Percentiles rank a stretch among this genome's conserved stretches.
phyloP scores from a whole-genome alignment of 1,139 yeast species.

The Pichia sp. region DNA sequence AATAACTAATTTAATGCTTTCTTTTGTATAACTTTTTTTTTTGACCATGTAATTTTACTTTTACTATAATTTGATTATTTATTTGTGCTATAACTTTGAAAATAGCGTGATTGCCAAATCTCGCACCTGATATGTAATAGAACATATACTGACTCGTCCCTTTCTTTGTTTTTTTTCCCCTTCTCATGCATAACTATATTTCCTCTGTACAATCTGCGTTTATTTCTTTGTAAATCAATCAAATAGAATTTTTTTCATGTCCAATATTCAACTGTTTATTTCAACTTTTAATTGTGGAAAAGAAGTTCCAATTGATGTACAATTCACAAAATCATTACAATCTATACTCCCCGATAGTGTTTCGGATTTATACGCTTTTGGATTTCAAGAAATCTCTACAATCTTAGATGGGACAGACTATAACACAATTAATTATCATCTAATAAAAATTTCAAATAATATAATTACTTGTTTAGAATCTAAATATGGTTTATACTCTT shows the following conservation, averaged over 20 bases:
- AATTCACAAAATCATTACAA: constrained; percentile 19
- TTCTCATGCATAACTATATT: too few relatives aligned
- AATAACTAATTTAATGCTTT: too few relatives aligned
- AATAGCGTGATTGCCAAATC: too few relatives aligned
- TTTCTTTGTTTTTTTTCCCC: too few relatives aligned
- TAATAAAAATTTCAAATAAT: constrained; percentile 38
- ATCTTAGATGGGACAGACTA: constrained; percentile 57
- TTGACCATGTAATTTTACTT: too few relatives aligned
- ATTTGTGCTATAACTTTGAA: too few relatives aligned
- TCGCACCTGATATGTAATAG: too few relatives aligned
- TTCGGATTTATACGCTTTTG: constrained; percentile 56
- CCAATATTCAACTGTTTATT: constrained; percentile 21
- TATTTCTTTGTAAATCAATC: background rate
- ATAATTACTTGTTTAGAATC: constrained; percentile 40
- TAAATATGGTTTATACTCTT: constrained; percentile 32
- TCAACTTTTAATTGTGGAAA: constrained; percentile 42
- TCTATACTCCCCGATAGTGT: constrained; percentile 19
- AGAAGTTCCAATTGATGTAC: constrained; percentile 25
- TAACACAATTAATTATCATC: constrained; percentile 34
- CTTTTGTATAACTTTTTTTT: too few relatives aligned
- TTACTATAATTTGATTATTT: too few relatives aligned
- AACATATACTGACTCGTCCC: too few relatives aligned
- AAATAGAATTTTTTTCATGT: background rate
- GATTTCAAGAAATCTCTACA: constrained; percentile 69
- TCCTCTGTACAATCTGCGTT: too few relatives aligned